Base-by-base conservation (phyloP, 2,329 filamentous ascomycete genomes). In the Fusarium heterosporum region DNA sequence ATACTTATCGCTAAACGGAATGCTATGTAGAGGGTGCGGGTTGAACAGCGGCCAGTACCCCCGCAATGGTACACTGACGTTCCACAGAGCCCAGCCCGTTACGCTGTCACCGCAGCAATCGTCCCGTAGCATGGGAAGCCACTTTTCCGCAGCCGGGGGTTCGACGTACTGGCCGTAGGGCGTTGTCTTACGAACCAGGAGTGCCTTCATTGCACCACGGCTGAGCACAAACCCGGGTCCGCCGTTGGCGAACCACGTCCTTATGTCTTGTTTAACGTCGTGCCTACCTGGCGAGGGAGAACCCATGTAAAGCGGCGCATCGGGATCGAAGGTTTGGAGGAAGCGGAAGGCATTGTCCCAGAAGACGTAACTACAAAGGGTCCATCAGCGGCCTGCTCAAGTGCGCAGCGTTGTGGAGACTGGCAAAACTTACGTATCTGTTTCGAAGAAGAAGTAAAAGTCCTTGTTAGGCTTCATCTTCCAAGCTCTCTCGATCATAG, bases 401-500 rank as follows among this genome's bases (percentile, higher is more conserved):
- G 8, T 36, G 14, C 13, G 4, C 12, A 8, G 8, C 9, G n/a
- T 17, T 8, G 5, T 8, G 16, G 16, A 10, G 14, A 9, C 26
- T 26, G 38, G 39, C 34, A 5, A 28, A 38, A 77, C 77, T 61
- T 80, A 85, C 47, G 85, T 87, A 70, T 87, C 85, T 4, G 84
- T 83, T 66, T 87, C 85, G 45, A 85, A 81, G 71, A 86, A 85
- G 52, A 87, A 80, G 66, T 85, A 87, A 80, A 85, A 87, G 34
- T 83, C 78, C 43, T 81, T 81, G n/a, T 79, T 74, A 4, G 81
- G 81, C 30, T 81, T 82, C 53, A 76, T 73, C 28, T 77, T 74
- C 75, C 83, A 85, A 1, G 84, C 81, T 28, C 80, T 75, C 58
- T 85, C 82, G 6, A 87, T 76, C 80, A 85, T 84, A 39, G 85